A percentile compares a stretch with the other conserved stretches of the same genome.
Conservation (phyloP, 2,329 filamentous ascomycete genomes). For the Penicillium crustosum region DNA sequence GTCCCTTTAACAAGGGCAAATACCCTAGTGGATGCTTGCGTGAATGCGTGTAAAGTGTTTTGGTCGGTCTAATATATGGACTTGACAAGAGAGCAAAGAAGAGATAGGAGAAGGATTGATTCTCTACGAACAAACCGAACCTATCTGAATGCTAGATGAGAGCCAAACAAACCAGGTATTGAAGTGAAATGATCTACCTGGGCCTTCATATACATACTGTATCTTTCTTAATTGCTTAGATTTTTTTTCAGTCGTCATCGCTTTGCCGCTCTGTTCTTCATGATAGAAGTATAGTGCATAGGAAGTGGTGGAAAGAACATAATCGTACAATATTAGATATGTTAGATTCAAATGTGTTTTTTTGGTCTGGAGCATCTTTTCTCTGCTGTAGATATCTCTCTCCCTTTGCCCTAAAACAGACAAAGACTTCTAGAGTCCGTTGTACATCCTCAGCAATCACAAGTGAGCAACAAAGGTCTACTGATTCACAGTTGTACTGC, state of each 20-base stretch:
- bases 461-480: constrained; percentile 2
- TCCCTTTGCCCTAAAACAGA: neutral
- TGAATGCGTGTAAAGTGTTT: neutral
- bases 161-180: neutral
- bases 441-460: neutral
- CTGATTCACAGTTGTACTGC: constrained; percentile 9
- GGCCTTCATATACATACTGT: neutral
- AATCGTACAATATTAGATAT: neutral
- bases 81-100: neutral
- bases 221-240: neutral
- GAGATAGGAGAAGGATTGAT: neutral
- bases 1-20: neutral
- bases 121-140: neutral
- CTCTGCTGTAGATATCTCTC: neutral
- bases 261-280: neutral
- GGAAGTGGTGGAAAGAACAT: neutral
- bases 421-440: neutral
- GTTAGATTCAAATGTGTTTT: neutral
- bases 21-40: neutral
- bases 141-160: neutral
- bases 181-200: neutral
- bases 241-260: neutral
- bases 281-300: neutral
- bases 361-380: neutral
- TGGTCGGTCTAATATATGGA: neutral